Conservation (phyloP, 176 grass and related monocot genomes). For the Oropetium thomaeum region DNA sequence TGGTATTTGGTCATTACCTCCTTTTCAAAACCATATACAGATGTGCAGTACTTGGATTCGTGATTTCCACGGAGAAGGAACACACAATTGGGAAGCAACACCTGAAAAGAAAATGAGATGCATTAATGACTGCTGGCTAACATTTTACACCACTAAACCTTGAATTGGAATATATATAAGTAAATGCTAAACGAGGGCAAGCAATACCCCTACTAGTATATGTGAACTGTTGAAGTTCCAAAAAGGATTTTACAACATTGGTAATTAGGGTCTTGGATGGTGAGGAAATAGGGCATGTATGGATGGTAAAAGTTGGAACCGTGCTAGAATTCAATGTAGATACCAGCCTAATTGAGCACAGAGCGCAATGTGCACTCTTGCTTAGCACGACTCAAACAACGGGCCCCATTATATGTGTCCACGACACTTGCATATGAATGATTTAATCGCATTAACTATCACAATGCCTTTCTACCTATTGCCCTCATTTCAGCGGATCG, state of each 20-base stretch:
- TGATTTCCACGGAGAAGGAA: conserved; percentile 93
- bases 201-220: neutral
- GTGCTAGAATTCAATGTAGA: neutral
- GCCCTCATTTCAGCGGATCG: neutral
- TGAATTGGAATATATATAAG: neutral
- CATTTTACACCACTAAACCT: neutral
- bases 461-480: neutral
- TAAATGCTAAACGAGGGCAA: neutral
- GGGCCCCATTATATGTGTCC: neutral
- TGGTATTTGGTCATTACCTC: conserved; percentile 88
- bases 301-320: neutral
- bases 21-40: conserved; percentile 89
- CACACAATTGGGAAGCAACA: conserved; percentile 64
- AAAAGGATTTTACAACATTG: neutral
- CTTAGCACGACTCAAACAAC: neutral
- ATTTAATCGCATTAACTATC: neutral
- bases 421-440: neutral
- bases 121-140: neutral
- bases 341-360: neutral
- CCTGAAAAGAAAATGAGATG: conserved; percentile 39
- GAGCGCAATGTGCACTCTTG: neutral
- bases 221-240: neutral
- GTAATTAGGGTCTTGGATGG: neutral
- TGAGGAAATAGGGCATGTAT: neutral
- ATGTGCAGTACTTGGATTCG: conserved; percentile 97